phyloP scores from a whole-genome alignment of 2,329 filamentous ascomycete species.

The Colletotrichum sublineola region DNA sequence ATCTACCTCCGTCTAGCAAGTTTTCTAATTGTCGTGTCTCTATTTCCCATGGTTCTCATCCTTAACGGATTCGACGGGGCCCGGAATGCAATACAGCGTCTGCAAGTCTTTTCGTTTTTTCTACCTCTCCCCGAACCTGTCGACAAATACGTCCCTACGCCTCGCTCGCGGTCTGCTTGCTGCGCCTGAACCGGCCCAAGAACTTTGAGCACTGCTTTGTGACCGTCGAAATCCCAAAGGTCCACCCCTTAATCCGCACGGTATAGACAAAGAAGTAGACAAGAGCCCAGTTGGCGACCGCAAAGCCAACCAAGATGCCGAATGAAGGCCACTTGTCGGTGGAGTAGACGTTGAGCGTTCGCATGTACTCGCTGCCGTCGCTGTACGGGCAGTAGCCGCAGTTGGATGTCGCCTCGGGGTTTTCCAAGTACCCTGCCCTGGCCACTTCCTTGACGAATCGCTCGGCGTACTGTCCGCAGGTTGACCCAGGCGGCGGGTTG shows the following conservation, averaged over 20 bases:
- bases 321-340: slow-evolving; percentile 76
- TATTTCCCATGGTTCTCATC: background rate
- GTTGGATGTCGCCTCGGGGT: slow-evolving; percentile 67
- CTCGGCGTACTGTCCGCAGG: slow-evolving; percentile 74
- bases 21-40: background rate
- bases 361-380: slow-evolving; percentile 71
- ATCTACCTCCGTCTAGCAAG: background rate
- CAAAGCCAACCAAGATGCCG: slow-evolving; percentile 80
- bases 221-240: slow-evolving; percentile 64
- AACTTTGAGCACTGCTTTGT: background rate
- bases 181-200: background rate
- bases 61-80: background rate
- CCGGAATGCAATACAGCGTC: background rate
- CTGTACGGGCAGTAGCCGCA: slow-evolving; percentile 80
- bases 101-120: too few species aligned
- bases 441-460: slow-evolving; percentile 64
- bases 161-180: background rate
- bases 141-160: background rate
- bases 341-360: slow-evolving; percentile 63
- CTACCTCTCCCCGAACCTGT: background rate
- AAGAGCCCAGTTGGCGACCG: slow-evolving; percentile 76
- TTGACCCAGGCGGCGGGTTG: slow-evolving; percentile 73
- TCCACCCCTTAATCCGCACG: slow-evolving; percentile 77
- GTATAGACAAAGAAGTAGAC: slow-evolving; percentile 85
- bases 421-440: slow-evolving; percentile 70